Evolutionary conservation across 2,329 filamentous ascomycete species (phyloP), one percentile per base, ranked within the genome.

Genomic region (Fusarium coffeatum): DNA sequence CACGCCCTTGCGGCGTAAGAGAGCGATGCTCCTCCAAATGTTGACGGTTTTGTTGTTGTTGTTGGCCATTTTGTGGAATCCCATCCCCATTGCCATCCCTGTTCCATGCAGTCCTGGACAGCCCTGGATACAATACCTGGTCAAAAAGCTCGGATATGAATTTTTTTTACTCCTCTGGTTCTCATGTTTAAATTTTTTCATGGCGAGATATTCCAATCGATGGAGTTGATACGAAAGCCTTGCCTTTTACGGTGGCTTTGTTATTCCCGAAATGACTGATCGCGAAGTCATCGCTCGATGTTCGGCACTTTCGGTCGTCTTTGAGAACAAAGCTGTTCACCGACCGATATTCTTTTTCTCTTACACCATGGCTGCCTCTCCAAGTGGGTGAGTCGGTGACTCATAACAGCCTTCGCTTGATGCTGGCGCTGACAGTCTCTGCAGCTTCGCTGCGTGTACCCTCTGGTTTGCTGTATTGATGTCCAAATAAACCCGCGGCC

Each of bases 401-500:
- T 75, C 73, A 75, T 71, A 74, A 27, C 34, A 66, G 53, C 49
- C 57, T 59, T 58, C 59, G 63, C 47, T 59, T 70, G 53, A 58
- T 69, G 55, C 43, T 63, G 70, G 67, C 65, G 56, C 59, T 57
- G 65, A 68, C 60, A 69, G 55, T 60, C 48, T 66, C 64, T 75
- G 69, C 67, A 73, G 58, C 63, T 51, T 51, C 43, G 43, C 55
- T 58, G 59, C 59, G 41, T 62, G 69, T 71, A 61, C 55, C 73
- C 72, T 75, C 64, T 64, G 68, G 54, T 68, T 57, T 69, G 64
- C 62, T 76, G 75, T 77, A 66, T 77, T 76, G 74, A 74, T 75
- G 74, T 76, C 75, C 75, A 77, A 77, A 72, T 69, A 64, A 72
- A 64, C 53, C 64, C 58, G 60, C 65, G 68, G 66, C 72, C 73